Conservation (phyloP, 176 grass and related monocot genomes). For the Tillandsia fasciculata region DNA sequence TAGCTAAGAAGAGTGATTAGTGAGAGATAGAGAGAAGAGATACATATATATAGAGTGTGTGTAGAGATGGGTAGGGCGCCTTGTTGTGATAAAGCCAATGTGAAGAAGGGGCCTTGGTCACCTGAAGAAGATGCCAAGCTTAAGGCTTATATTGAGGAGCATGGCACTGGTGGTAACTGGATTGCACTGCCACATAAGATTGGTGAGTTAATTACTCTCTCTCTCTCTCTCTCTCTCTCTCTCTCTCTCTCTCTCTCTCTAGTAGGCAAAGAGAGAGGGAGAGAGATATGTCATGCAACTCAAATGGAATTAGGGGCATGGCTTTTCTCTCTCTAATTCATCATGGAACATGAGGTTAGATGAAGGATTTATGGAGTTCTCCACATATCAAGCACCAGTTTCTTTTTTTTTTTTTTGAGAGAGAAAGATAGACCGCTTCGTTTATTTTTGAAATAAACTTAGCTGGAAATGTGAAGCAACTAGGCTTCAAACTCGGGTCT, state of each 20-base stretch:
- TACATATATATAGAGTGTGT: not conserved
- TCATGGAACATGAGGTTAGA: no score
- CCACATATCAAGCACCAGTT: no score
- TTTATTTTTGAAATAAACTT: no score
- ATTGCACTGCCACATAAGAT: constrained; percentile 97
- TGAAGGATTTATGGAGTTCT: no score
- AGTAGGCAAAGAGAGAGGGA: not conserved
- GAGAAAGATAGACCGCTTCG: no score
- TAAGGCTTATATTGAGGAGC: constrained; percentile 78
- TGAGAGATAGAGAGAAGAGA: constrained; percentile 5
- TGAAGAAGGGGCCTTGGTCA: constrained; percentile 96
- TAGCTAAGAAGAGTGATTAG: constrained; percentile 2
- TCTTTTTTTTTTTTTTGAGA: no score
- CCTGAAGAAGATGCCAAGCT: constrained; percentile 92
- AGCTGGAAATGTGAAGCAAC: no score
- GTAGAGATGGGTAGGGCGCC: constrained; percentile 73
- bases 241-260: not conserved
- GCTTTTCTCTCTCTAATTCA: no score
- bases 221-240: not conserved
- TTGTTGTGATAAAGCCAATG: constrained; percentile 96
- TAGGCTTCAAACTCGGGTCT: no score
- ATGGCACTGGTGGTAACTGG: constrained; percentile 91
- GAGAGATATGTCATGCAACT: no score
- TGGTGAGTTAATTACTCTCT: constrained; percentile 28
- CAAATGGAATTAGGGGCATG: no score